phyloP scores from a whole-genome alignment of 495 filamentous ascomycete species.

The Penicillium paxilli region DNA sequence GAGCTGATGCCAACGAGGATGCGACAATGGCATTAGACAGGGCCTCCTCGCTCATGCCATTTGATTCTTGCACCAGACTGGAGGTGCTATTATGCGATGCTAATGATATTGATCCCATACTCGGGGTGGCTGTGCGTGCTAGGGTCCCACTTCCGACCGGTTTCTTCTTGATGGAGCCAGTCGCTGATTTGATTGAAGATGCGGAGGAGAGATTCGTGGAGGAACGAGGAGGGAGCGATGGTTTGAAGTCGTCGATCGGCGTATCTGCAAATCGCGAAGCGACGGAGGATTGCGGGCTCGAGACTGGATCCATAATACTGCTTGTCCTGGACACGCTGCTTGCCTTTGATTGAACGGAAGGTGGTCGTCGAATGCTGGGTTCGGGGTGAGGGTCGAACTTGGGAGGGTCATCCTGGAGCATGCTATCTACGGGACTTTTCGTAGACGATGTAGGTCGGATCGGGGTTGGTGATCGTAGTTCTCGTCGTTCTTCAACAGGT shows the following conservation, averaged over 20 bases:
- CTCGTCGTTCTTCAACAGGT: conserved; percentile 7
- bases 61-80: conserved; percentile 23
- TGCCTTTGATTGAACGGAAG: conserved; percentile 13
- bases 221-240: conserved; percentile 28
- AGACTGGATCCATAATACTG: conserved; percentile 4
- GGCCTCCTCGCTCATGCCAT: conserved; percentile 46
- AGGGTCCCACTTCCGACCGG: conserved; percentile 10
- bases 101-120: conserved; percentile 27
- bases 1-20: conserved; percentile 75
- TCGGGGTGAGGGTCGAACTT: conserved; percentile 11
- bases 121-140: conserved; percentile 25
- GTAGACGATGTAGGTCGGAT: conserved; percentile 6
- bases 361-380: conserved; percentile 1
- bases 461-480: conserved; percentile 16
- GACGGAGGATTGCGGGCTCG: conserved; percentile 21
- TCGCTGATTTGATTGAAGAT: conserved; percentile 3
- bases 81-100: conserved; percentile 30
- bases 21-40: conserved; percentile 81
- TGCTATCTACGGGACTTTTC: conserved; percentile 9
- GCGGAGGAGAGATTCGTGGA: conserved; percentile 1
- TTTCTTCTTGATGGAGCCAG: conserved; percentile 11
- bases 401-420: conserved; percentile 14
- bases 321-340: conserved; percentile 9
- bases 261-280: conserved; percentile 12
- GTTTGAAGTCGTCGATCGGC: conserved; percentile 19